Evolutionary conservation across 768 basidiomycete species (phyloP), one percentile per base, ranked within the genome.

Genomic region (Kwoniella dejecticola): DNA sequence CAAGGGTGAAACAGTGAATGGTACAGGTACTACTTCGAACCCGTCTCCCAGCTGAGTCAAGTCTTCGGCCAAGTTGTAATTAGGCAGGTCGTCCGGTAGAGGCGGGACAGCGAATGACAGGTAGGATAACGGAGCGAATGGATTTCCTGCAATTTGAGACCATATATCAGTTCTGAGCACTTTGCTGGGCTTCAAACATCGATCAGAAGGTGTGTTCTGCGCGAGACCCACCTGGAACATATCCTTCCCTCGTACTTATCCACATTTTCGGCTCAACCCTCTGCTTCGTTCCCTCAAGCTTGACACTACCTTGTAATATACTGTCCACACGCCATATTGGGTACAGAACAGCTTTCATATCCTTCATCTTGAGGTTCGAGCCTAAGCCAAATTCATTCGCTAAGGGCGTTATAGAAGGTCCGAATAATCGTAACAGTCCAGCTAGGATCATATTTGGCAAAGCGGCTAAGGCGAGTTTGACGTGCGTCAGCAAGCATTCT

Each of bases 341-440:
- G 65, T 72, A 77, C 33, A 71, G 56, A 4, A 68, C 67, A n/a
- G 76, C 74, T 49, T 69, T 75, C 64, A 75, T 72, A 57, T 69
- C 64, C 38, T 65, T 64, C 63, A 75, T 63, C 17, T 38, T 59
- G 23, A 75, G 31, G 10, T 47, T 49, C 19, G 67, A 55, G 4
- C 74, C 76, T n/a, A 75, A 29, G 6, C 76, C 76, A 57, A 73
- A 66, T 50, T 75, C 69, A 17, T 59, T 63, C 15, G 71, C 71
- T 13, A 73, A 57, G 7, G 57, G 45, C 10, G 56, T 44, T 23
- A 72, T 57, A 0, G 57, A 46, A 1, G 55, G 47, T 4, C 72
- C 72, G 52, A 76, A 72, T 10, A 71, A 26, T 19, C 64, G 63
- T 17, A 74, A 58, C 12, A 71, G 53, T 13, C 53, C 59, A 4